phyloP scores from a whole-genome alignment of 2,329 filamentous ascomycete species.

The Trichoderma hamatum region DNA sequence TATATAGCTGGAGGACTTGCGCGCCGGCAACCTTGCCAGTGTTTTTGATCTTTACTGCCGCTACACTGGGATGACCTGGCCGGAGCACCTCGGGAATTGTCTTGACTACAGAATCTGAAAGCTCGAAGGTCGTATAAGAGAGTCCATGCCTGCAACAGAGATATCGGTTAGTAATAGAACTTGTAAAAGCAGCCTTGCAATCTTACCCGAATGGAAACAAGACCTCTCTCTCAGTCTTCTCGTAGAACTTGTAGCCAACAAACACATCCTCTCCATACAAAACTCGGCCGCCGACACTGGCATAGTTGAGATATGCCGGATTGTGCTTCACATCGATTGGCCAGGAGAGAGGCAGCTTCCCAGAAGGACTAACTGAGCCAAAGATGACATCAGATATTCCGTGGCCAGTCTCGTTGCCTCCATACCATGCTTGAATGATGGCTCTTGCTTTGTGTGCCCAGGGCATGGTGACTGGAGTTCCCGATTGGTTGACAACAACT shows the following conservation, averaged over 20 bases:
- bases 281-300: slow-evolving; percentile 5
- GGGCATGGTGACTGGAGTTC: slow-evolving; percentile 4
- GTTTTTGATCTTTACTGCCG: background rate
- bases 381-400: slow-evolving; percentile 3
- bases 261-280: slow-evolving; percentile 14
- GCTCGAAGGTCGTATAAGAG: background rate
- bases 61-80: background rate
- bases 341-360: background rate
- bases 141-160: background rate
- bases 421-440: slow-evolving; percentile 11
- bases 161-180: background rate
- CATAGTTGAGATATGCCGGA: slow-evolving; percentile 10
- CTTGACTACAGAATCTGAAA: background rate
- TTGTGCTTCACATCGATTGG: slow-evolving; percentile 1
- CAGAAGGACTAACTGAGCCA: background rate
- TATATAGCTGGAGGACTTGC: slow-evolving; percentile 3
- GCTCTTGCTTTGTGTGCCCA: background rate
- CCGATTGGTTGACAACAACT: slow-evolving; percentile 4
- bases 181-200: too few relatives aligned
- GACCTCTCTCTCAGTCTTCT: slow-evolving; percentile 5
- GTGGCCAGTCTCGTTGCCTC: slow-evolving; percentile 10
- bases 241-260: slow-evolving; percentile 14
- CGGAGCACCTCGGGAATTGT: background rate
- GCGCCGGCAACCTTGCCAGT: background rate
- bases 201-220: slow-evolving; percentile 16